Evolutionary conservation across 2,329 filamentous ascomycete species (phyloP), one percentile per base, ranked within the genome.

Genomic region (Metarhizium guizhouense): DNA sequence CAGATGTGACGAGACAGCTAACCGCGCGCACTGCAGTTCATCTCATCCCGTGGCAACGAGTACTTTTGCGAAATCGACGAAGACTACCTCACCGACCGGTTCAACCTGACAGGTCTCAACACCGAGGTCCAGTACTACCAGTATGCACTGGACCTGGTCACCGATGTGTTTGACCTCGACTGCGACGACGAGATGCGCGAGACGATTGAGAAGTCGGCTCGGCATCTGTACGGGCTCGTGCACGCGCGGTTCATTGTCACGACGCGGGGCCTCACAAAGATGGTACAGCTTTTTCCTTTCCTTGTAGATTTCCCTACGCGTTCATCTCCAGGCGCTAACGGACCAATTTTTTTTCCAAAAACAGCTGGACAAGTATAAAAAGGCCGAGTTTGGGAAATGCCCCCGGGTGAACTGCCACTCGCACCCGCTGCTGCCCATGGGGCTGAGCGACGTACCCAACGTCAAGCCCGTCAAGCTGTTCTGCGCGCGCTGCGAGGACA

Each of bases 1-100:
- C 45, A 16, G 5, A 16, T 20, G 32, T 11, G 3, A 34, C 6
- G 10, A 34, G 10, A 34, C 47, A 3, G 40, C 42, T 51, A 43
- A 52, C 40, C 4, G 38, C 47, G 20, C 47, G 20, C 20, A 48
- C 4, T 6, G 13, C 68, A 99, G 94, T 99, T 99, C 72, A 96
- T 97, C 66, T 96, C 93, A 4, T 96, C 92, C 6, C 84, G 94
- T 55, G 94, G 94, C 62, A 97, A 99, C 74, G 94, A 99, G 71
- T 99, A 99, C 75, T 99, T 97, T 68, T 99, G 94, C 82, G 94
- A 99, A 70, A 97, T 99, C 66, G 94, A 99, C 73, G 94, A 99
- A 72, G 94, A 99, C 67, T 99, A 99, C 73, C 81, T 99, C 50
- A 97, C 92, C 53, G 94, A 99, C 72, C 86, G 94, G 52, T 99